Evolutionary conservation across 768 basidiomycete genomes (phyloP).

Genomic region (Kwoniella europaea): DNA sequence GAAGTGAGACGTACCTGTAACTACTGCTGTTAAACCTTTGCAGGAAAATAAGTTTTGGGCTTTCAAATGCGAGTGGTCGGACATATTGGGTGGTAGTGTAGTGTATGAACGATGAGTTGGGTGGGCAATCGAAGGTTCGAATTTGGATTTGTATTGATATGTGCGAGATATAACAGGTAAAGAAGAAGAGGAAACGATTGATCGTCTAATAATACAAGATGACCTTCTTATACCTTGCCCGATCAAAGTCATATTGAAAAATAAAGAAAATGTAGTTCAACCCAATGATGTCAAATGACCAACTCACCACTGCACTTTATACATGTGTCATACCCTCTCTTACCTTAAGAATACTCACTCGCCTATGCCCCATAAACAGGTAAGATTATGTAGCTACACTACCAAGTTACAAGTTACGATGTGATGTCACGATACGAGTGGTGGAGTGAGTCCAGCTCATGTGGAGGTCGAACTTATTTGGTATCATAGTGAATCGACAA

Average conservation of each 20-base stretch:
- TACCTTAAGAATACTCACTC: too few relatives aligned
- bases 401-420: not conserved
- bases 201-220: not conserved
- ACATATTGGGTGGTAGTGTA: slow-evolving; percentile 10
- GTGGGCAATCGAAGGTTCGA: too few relatives aligned
- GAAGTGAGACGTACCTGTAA: slow-evolving; percentile 33
- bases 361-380: too few relatives aligned
- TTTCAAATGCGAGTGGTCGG: slow-evolving; percentile 40
- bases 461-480: too few relatives aligned
- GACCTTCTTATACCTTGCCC: not conserved
- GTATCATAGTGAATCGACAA: not conserved
- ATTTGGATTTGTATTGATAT: not conserved
- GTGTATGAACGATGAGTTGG: not conserved
- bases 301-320: not conserved
- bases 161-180: too few relatives aligned
- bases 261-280: too few relatives aligned
- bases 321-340: slow-evolving; percentile 3
- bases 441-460: not conserved
- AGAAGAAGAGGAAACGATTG: not conserved
- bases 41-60: slow-evolving; percentile 43
- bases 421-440: not conserved
- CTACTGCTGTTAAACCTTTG: slow-evolving; percentile 45
- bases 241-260: not conserved
- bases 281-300: slow-evolving; percentile 19
- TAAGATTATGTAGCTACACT: not conserved